phyloP scores from a whole-genome alignment of 2,329 filamentous ascomycete genomes.

The Diaporthe vaccinii region DNA sequence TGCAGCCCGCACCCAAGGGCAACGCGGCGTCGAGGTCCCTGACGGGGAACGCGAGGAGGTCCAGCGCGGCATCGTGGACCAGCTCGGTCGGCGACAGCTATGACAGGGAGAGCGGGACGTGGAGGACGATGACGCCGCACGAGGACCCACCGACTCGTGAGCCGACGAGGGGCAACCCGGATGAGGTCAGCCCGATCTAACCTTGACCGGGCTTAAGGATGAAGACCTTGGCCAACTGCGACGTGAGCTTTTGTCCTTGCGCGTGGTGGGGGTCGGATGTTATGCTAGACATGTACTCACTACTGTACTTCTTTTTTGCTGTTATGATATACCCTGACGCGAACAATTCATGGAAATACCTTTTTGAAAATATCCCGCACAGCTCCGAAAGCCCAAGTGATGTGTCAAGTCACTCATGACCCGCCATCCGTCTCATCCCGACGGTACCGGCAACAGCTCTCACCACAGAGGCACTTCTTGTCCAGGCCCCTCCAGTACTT shows the following conservation, averaged over 20 bases:
- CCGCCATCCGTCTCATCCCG: not conserved
- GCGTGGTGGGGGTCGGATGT: not conserved
- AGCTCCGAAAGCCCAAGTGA: not conserved
- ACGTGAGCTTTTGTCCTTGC: not conserved
- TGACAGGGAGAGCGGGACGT: slow-evolving; percentile 17
- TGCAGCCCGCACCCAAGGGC: slow-evolving; percentile 29
- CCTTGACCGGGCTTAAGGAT: not conserved
- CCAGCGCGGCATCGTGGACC: slow-evolving; percentile 1
- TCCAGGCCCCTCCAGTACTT: slow-evolving; percentile 69
- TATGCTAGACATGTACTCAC: slow-evolving; percentile 11
- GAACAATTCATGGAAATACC: slow-evolving; percentile 22
- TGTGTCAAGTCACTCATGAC: not conserved
- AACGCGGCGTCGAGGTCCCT: not conserved
- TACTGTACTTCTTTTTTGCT: slow-evolving; percentile 22
- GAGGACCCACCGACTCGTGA: slow-evolving; percentile 25
- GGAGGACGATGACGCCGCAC: slow-evolving; percentile 30
- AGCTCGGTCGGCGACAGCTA: not conserved
- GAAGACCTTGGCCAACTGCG: not conserved
- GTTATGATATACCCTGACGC: slow-evolving; percentile 28
- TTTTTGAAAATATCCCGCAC: not conserved
- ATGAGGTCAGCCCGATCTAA: slow-evolving; percentile 29
- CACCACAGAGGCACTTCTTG: slow-evolving; percentile 68
- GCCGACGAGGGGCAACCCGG: slow-evolving; percentile 15
- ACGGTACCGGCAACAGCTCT: slow-evolving; percentile 63
- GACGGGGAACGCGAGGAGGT: not conserved